A percentile compares a stretch with the other conserved stretches of the same genome.
phyloP scores from a whole-genome alignment of 2,329 filamentous ascomycete species.

The Nectriaceae sp. region DNA sequence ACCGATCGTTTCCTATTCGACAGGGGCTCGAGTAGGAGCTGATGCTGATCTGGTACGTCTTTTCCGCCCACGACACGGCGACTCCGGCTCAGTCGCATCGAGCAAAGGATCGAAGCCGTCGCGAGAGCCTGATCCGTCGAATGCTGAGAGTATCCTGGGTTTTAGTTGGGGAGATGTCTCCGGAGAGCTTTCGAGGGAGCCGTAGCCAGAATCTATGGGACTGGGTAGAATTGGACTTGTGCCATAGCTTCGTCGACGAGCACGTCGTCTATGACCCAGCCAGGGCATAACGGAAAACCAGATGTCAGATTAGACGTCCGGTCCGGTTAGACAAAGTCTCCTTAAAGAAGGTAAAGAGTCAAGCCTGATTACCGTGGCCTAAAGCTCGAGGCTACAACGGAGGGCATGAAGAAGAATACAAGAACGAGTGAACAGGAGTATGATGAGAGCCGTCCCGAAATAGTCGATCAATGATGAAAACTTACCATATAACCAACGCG shows the following conservation, averaged over 20 bases:
- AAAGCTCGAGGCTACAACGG: neutral
- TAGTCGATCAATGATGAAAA: conserved; percentile 13
- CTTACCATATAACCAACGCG: conserved; percentile 4
- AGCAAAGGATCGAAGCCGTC: conserved; percentile 3
- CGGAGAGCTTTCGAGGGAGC: conserved; percentile 25
- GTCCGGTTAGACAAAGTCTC: too few species aligned
- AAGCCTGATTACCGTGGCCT: neutral
- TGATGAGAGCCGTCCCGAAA: conserved; percentile 5
- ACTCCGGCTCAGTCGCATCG: conserved; percentile 7
- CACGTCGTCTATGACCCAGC: conserved; percentile 10
- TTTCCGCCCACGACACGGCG: neutral
- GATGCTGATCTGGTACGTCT: neutral
- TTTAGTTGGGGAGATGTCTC: conserved; percentile 4
- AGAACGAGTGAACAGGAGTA: conserved; percentile 24
- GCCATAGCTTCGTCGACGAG: conserved; percentile 6
- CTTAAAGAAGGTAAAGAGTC: neutral
- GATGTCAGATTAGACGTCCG: too few species aligned
- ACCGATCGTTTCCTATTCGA: conserved; percentile 11
- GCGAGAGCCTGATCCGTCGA: conserved; percentile 21
- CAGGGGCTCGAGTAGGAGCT: neutral
- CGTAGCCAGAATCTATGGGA: conserved; percentile 33
- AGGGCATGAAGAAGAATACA: conserved; percentile 5
- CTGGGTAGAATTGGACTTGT: conserved; percentile 12
- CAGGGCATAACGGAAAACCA: too few species aligned
- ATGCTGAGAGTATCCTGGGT: conserved; percentile 4